Conservation (phyloP, 1,139 yeast species). For the Geotrichum macrosporum region DNA sequence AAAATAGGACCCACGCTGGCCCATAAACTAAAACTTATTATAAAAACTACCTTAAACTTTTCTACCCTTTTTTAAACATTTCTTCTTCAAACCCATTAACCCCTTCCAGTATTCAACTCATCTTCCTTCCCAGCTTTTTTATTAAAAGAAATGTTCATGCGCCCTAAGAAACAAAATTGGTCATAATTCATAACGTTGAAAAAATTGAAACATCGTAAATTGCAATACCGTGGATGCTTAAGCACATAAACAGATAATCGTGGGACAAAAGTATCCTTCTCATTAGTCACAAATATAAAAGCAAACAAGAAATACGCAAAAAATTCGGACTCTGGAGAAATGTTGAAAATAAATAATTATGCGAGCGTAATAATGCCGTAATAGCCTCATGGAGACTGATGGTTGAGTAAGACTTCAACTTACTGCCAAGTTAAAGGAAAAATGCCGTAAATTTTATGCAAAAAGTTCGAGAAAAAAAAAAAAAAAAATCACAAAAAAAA, state of each 20-base stretch:
- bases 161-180: background rate
- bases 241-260: background rate
- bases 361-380: slow-evolving; percentile 3
- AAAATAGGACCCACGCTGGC: background rate
- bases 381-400: no score
- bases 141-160: background rate
- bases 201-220: no score
- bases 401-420: background rate
- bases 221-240: no score
- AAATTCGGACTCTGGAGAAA: background rate
- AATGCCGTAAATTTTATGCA: background rate
- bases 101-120: slow-evolving; percentile 1
- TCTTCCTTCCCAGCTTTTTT: background rate
- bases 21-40: no score
- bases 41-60: background rate
- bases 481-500: background rate
- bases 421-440: background rate
- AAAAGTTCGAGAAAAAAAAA: slow-evolving; percentile 8
- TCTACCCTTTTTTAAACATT: background rate
- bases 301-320: background rate
- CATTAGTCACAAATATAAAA: background rate
- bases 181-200: background rate
- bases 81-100: background rate
- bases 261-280: background rate
- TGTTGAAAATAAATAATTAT: background rate